Evolutionary conservation across 2,329 filamentous ascomycete species (phyloP), one percentile per base, ranked within the genome.

Genomic region (Fusarium sp.): DNA sequence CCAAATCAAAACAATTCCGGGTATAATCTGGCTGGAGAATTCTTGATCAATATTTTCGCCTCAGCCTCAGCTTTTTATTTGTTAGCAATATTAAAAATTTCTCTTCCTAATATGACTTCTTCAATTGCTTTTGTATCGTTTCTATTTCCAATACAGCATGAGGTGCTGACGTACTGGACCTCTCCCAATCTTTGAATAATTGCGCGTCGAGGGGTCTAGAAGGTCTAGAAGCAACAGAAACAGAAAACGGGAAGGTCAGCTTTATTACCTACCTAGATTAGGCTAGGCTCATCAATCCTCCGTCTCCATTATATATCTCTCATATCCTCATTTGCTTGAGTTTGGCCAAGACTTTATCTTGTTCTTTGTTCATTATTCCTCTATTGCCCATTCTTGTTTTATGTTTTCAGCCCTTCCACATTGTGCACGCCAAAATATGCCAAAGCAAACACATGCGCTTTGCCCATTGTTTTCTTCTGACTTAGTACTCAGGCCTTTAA

Each of bases 181-280:
- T 18, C 20, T 27, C 13, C 15, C 10, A 37, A 8, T 27, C 20
- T 30, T 20, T 26, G 30, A 14, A 14, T 33, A 18, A 37, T 13
- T 32, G 20, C 20, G 20, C 9, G 20, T 41, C 13, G 11, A 18
- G 35, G 56, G 33, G 27, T 33, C 49, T 27, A 20, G 17, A n/a
- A 20, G 30, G 42, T 49, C 59, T 42, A 26, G 49, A 58, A 57
- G 42, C 42, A 64, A 46, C 20, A n/a, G 32, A 18, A 52, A 26
- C 46, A 9, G 33, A 18, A 32, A 20, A 40, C 27, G 13, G 48
- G n/a, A 18, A 53, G 45, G 26, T 20, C n/a, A 33, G 17, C 13
- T 54, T 35, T 48, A 23, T 20, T 30, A 64, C 32, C 42, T 56
- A 64, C 59, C 62, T 23, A 12, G 58, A 59, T 58, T 40, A 49